Base-by-base conservation (phyloP, 352 stramenopile genomes). In the Phytopythium sindhum region DNA sequence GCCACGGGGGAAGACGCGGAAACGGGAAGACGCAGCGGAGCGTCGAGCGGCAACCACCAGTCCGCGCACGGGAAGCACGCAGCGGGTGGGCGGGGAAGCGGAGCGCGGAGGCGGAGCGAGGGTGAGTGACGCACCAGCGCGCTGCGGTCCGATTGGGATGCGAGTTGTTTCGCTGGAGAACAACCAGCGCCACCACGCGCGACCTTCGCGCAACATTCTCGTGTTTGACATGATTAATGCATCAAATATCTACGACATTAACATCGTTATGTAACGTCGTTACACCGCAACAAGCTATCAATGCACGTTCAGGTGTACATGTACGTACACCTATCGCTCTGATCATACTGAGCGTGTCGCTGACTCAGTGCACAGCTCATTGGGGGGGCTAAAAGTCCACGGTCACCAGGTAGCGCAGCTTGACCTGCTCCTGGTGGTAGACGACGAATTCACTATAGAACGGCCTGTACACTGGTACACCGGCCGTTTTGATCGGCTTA, bases 371-470 rank as follows among this genome's bases (percentile, higher is more conserved):
- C n/a, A n/a, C n/a, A n/a, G n/a, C n/a, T 37, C 9, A 37, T 39
- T 39, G 19, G 21, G 3, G 15, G 7, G 51, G 28, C 21, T 68
- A 35, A 28, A 77, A 69, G 33, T 75, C 58, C 51, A 76, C 21
- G 41, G 45, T 62, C 29, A 80, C 60, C 19, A 80, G 53, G 31
- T 80, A 80, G 37, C 70, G 70, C 47, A 80, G 60, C 54, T 78
- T 67, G 26, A 84, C 71, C 66, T 84, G 76, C 31, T 80, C 76
- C 37, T 50, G 68, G 35, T 66, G 71, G 31, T 81, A 81, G 41
- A 81, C 76, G 35, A 84, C 69, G 48, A 78, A 84, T 53, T 84
- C 76, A 58, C 75, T 80, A 64, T 78, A 81, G 28, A 84, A 45
- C 57, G 80, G 66, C 5, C 11, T 23, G 31, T 64, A 26, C 8